These are phyloP conservation scores for Coprinopsis marcescibilis DNA, from an alignment of 768 basidiomycete species.

Conservation along the genomic window DNA sequence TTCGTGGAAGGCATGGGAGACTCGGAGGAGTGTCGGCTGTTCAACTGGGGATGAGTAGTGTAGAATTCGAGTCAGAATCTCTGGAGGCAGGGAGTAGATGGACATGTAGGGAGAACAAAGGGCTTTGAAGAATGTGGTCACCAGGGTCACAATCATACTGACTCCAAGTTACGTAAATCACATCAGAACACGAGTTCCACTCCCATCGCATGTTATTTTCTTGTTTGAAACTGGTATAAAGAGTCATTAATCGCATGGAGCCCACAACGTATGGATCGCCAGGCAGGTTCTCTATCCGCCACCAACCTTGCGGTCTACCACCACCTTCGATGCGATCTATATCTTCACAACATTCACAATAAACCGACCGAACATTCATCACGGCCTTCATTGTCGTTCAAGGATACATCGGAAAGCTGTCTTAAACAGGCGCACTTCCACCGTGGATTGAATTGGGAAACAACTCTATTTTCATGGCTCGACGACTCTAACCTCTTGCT, in stretches of 20 bases:
- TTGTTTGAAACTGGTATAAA: too few relatives aligned
- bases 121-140: not conserved
- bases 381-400: conserved; percentile 1
- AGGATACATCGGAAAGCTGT: conserved; percentile 20
- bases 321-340: conserved; percentile 42
- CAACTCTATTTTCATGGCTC: conserved; percentile 34
- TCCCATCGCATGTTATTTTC: too few relatives aligned
- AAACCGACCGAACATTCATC: conserved; percentile 10
- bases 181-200: too few relatives aligned
- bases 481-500: conserved; percentile 35
- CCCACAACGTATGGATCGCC: conserved; percentile 26
- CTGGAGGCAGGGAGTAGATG: conserved; percentile 24
- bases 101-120: conserved; percentile 12
- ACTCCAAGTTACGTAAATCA: too few relatives aligned
- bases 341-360: conserved; percentile 39
- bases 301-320: conserved; percentile 43
- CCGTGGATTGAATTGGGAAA: conserved; percentile 44
- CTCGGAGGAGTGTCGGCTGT: conserved; percentile 23
- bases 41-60: conserved; percentile 22
- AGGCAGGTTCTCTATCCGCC: conserved; percentile 32
- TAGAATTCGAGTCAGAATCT: conserved; percentile 32
- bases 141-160: not conserved
- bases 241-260: too few relatives aligned
- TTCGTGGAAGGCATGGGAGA: conserved; percentile 33
- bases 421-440: conserved; percentile 33